A percentile compares a stretch with the other conserved stretches of the same genome.
These are phyloP conservation scores for Diutina catenulata DNA, from an alignment of 1,139 yeast species.

Conservation along the genomic window DNA sequence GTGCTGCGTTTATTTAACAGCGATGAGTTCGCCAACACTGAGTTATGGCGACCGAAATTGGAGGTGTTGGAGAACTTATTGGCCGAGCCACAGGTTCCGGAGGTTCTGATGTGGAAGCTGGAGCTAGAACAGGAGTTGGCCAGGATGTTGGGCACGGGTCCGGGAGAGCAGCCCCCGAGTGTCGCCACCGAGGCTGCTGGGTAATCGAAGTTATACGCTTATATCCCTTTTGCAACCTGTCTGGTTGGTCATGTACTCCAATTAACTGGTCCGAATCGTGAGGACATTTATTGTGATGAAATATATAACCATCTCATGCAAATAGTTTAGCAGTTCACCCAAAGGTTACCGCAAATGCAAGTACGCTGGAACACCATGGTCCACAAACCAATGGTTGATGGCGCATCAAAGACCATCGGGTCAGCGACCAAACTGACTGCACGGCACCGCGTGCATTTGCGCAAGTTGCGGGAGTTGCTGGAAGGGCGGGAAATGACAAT, in stretches of 20 bases:
- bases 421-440: constrained; percentile 43
- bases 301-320: no score
- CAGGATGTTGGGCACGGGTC: not conserved
- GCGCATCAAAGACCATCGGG: constrained; percentile 27
- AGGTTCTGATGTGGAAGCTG: not conserved
- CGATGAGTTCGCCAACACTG: constrained; percentile 1
- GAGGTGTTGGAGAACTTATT: not conserved
- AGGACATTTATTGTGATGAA: no score
- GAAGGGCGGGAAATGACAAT: constrained; percentile 14
- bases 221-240: no score
- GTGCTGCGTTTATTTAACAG: constrained; percentile 3
- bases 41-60: not conserved
- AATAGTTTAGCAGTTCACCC: constrained; percentile 47
- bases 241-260: no score
- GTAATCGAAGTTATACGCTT: no score
- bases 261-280: no score
- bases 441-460: constrained; percentile 62
- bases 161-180: no score
- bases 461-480: constrained; percentile 10
- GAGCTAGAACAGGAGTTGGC: not conserved
- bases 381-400: constrained; percentile 42
- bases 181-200: no score
- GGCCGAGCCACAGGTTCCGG: not conserved
- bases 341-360: constrained; percentile 73
- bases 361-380: constrained; percentile 63